Evolutionary conservation across 2,329 filamentous ascomycete genomes (phyloP), one percentile per base, ranked within the genome.

Genomic region (Didymella pinodella): DNA sequence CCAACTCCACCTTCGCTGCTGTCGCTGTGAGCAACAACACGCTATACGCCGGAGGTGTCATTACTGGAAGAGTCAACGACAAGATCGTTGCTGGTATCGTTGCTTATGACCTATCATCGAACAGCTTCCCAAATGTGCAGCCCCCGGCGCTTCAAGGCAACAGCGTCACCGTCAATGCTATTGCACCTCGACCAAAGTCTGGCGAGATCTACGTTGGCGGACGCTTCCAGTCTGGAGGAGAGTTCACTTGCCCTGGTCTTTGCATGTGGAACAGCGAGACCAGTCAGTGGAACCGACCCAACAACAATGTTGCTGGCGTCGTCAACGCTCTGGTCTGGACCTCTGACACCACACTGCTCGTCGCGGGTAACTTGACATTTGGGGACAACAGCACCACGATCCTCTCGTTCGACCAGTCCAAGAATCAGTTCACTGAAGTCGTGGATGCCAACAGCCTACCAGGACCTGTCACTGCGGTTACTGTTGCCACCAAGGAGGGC

Each of bases 201-300:
- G 82, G 84, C 1, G 87, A 95, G 49, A 83, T 99, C 12, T 99
- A 90, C 71, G 90, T 99, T 31, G 94, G 90, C 36, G 95, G 95
- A 31, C 87, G 85, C 10, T 99, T 98, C 72, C 82, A 86, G n/a
- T 86, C 85, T 31, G 95, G 93, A 18, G 95, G 95, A 28, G 89
- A 90, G 4, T 84, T 98, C 29, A 88, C 86, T 41, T 99, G 95
- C 74, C 88, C 90, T 3, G 88, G 87, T 46, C 85, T 99, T 25
- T 99, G 95, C 78, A 82, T 90, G 59, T 96, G 91, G 79, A 88
- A 90, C 72, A 86, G 88, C 2, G 80, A 85, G 7, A 83, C 84
- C 4, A 85, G 84, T 14, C 89, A 93, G 69, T 99, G 94, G 94
- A 90, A 84, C 69, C 86, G 90, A 36, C 90, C 93, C 14, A 93